Evolutionary conservation across 2,329 filamentous ascomycete species (phyloP), one percentile per base, ranked within the genome.

Genomic region (Penicillium sp.): DNA sequence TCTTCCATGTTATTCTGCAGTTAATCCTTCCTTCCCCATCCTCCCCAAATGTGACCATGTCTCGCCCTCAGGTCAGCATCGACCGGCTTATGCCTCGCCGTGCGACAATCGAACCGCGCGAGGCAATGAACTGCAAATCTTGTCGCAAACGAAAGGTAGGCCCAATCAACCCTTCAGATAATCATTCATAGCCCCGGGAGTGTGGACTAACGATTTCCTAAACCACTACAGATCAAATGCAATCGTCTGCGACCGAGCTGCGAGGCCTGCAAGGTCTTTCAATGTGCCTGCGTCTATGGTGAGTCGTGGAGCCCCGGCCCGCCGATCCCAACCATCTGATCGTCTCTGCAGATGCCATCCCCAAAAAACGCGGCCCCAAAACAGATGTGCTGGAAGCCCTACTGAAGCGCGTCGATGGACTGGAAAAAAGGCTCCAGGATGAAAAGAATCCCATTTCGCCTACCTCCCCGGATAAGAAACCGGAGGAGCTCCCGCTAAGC

Each of bases 71-170:
- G 78, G 87, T 93, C 68, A 88, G 89, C 72, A 93, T 93, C 73
- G 89, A 93, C 76, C 86, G 90, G 60, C 79, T 93, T 63, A 88
- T 89, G 26, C 82, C 87, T 53, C 86, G 88, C 61, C 86, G 89
- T 43, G 80, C 86, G 75, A 86, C 83, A 74, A 88, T 85, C 67
- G 90, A 95, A 73, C 90, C 90, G 41, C 86, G 90, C 68, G 91
- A 96, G 80, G 90, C 90, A 33, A 96, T 96, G 91, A 96, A 96
- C 75, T 96, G 91, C 85, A 96, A 96, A 76, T 95, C 90, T 55
- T 96, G 91, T 80, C 86, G 91, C 66, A 96, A 96, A 77, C 84
- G 91, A 78, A 96, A 96, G 88, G 91, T 93, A 75, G 48, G 79
- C 51, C 24, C 46, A 26, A 26, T n/a, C 45, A 27, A 16, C 11